Evolutionary conservation across 2,329 filamentous ascomycete genomes (phyloP), one percentile per base, ranked within the genome.

Genomic region (Diaporthe humulicola): DNA sequence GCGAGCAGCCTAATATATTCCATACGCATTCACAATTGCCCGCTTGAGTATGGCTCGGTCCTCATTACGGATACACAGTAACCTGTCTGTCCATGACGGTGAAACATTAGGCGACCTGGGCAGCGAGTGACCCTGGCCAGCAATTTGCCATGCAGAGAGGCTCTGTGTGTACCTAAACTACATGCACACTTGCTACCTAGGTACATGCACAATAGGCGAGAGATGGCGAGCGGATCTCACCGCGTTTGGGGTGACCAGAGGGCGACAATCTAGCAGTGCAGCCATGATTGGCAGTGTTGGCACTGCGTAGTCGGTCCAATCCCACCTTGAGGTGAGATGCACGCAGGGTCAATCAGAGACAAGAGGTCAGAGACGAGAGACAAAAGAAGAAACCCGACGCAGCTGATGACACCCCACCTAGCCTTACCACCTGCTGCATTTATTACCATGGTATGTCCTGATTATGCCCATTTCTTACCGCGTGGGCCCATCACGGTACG

Each of bases 101-200:
- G 64, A 67, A 48, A 67, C 45, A 67, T 38, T 52, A 52, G 64
- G 45, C 64, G 30, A 67, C 30, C 45, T 52, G 30, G 64, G 64
- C 64, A 40, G 28, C 25, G 45, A 50, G 30, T 28, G 58, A 42
- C 61, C 61, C 45, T 36, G 45, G 61, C 45, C 42, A 33, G 30
- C 42, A 52, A 67, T 67, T 25, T 50, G 30, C 30, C 42, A 52
- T 14, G 58, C 19, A 38, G 22, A 38, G 19, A 45, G 40, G n/a
- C 25, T 45, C 40, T 64, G 28, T n/a, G n/a, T n/a, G n/a, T n/a
- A n/a, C n/a, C n/a, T n/a, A n/a, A 33, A 28, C 17, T n/a, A 36
- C 42, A 22, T 66, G 22, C 60, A 30, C 22, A 22, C 38, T 19
- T 33, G 0, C 14, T n/a, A 38, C 30, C 54, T 15, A 40, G n/a